These are phyloP conservation scores for Raddia distichophylla DNA, from an alignment of 176 grass and related monocot genomes.

Conservation along the genomic window DNA sequence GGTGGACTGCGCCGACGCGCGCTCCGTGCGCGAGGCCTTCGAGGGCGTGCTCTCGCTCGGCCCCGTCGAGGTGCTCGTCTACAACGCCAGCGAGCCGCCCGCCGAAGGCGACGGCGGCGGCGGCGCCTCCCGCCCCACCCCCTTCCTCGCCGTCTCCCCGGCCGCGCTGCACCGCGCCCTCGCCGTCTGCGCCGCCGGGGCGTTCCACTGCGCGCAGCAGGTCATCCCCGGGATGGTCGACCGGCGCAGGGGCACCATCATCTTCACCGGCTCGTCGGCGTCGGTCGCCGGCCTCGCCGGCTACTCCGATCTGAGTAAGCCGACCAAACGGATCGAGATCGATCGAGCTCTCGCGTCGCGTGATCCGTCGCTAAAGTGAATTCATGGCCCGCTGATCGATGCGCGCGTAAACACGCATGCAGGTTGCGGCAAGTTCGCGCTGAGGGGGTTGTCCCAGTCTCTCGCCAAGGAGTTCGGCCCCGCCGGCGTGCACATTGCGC, in stretches of 20 bases:
- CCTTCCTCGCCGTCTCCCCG: conserved; percentile 60
- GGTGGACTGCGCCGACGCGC: conserved; percentile 81
- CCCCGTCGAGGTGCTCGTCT: conserved; percentile 83
- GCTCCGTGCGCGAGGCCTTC: conserved; percentile 91
- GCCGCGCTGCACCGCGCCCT: conserved; percentile 70
- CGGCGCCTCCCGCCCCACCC: conserved; percentile 21
- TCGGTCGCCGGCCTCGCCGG: conserved; percentile 68
- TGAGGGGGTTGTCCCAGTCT: conserved; percentile 77
- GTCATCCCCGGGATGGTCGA: conserved; percentile 91
- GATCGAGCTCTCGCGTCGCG: not conserved
- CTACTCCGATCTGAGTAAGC: conserved; percentile 68
- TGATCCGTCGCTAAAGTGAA: not conserved
- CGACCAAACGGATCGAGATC: not conserved
- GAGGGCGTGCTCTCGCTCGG: conserved; percentile 92
- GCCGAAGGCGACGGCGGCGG: not conserved
- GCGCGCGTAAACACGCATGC: conserved; percentile 4
- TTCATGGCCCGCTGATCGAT: not conserved
- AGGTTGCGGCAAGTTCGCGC: conserved; percentile 90
- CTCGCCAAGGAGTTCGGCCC: conserved; percentile 78
- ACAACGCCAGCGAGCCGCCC: conserved; percentile 68
- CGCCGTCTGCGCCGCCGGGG: conserved; percentile 63
- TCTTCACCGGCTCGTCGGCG: conserved; percentile 83
- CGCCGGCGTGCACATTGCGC: conserved; percentile 80
- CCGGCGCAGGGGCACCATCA: conserved; percentile 80
- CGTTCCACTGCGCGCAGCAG: conserved; percentile 89